Evolutionary conservation across 1,284 basidiomycete genomes (phyloP).

Genomic region (Malassezia japonica): DNA sequence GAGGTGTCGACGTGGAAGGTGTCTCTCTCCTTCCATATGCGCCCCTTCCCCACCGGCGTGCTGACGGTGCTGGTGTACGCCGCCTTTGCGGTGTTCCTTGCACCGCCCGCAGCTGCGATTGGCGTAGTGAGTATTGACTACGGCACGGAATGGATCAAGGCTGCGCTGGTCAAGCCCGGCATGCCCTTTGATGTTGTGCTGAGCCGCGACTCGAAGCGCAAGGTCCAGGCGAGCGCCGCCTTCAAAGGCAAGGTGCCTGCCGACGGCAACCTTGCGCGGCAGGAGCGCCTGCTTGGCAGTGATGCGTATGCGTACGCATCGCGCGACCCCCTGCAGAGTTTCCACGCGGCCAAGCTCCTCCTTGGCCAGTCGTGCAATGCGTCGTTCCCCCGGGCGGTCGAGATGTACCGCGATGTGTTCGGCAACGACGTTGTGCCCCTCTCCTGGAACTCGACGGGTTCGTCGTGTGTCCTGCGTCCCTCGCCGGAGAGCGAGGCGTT

Average conservation of each 20-base stretch:
- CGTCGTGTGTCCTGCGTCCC: conserved; percentile 9
- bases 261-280: conserved; percentile 34
- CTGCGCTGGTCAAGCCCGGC: conserved; percentile 89
- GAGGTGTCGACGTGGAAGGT: conserved; percentile 13
- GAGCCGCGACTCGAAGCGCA: conserved; percentile 91
- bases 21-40: conserved; percentile 1
- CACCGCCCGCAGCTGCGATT: conserved; percentile 20
- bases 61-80: conserved; percentile 5
- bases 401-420: conserved; percentile 24
- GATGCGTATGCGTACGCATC: conserved; percentile 80
- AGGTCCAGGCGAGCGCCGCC: conserved; percentile 69
- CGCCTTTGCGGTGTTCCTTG: conserved; percentile 8
- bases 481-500: conserved; percentile 8
- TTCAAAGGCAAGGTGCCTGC: conserved; percentile 37
- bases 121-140: conserved; percentile 47
- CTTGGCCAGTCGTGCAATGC: conserved; percentile 53
- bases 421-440: conserved; percentile 28
- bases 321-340: conserved; percentile 78
- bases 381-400: background rate
- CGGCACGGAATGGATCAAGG: conserved; percentile 56
- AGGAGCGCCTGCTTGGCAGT: conserved; percentile 72
- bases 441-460: conserved; percentile 13
- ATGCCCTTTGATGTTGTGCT: conserved; percentile 90
- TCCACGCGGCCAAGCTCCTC: conserved; percentile 76
- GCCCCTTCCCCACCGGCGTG: background rate